A percentile compares a stretch with the other conserved stretches of the same genome.
These are phyloP conservation scores for Aspergillus sojae DNA, from an alignment of 2,329 filamentous ascomycete species.

Conservation along the genomic window DNA sequence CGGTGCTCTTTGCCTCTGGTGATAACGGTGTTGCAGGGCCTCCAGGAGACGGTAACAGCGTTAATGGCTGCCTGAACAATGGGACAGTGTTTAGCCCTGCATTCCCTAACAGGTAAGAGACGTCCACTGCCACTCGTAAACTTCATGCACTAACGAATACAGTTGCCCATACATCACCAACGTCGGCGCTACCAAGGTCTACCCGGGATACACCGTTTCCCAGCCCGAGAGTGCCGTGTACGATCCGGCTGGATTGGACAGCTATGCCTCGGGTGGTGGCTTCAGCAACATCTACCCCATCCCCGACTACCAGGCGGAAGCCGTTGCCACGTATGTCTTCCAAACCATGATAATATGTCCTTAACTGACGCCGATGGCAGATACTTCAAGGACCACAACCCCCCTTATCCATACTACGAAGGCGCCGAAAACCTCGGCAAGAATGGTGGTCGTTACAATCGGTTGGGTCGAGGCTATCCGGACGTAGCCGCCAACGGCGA, in stretches of 20 bases:
- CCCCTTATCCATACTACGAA: slow-evolving; percentile 11
- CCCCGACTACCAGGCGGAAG: slow-evolving; percentile 9
- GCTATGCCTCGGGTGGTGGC: slow-evolving; percentile 8
- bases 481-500: slow-evolving; percentile 12
- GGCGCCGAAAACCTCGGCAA: slow-evolving; percentile 7
- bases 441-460: slow-evolving; percentile 11
- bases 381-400: slow-evolving; percentile 13
- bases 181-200: slow-evolving; percentile 10
- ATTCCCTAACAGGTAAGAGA: slow-evolving; percentile 8
- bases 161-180: slow-evolving; percentile 12
- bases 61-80: slow-evolving; percentile 9
- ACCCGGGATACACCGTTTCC: slow-evolving; percentile 3
- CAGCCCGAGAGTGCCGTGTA: slow-evolving; percentile 10
- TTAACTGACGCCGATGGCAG: neutral
- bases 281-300: slow-evolving; percentile 15
- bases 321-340: slow-evolving; percentile 2
- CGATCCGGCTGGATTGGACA: neutral
- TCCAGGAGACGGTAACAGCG: neutral
- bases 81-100: slow-evolving; percentile 11
- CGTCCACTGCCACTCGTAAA: accelerated
- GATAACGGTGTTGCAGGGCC: slow-evolving; percentile 10
- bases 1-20: slow-evolving; percentile 10
- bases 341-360: accelerated
- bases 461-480: slow-evolving; percentile 8
- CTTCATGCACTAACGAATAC: neutral